Percentiles rank a stretch among this genome's conserved stretches.
Conservation (phyloP, 352 stramenopile genomes). For the Phytophthora syringae region DNA sequence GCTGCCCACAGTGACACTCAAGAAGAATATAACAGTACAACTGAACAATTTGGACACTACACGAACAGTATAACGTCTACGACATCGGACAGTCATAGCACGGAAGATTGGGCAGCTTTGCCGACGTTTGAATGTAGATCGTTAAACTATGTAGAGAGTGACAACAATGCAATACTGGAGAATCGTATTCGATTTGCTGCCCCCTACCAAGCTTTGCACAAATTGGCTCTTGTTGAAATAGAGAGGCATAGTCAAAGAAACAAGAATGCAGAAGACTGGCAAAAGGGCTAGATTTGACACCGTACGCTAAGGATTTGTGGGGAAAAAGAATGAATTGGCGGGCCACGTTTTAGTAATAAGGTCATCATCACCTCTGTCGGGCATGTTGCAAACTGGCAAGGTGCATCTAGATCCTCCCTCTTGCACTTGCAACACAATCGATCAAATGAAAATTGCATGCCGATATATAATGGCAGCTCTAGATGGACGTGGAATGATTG, state of each 20-base stretch:
- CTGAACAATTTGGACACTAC: neutral
- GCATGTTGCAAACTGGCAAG: neutral
- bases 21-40: no score
- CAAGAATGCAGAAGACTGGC: neutral
- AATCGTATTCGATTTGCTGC: neutral
- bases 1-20: no score
- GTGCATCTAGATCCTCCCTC: neutral
- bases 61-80: neutral
- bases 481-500: neutral
- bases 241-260: neutral
- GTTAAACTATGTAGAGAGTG: neutral
- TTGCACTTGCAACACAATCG: neutral
- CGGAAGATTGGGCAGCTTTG: neutral
- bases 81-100: neutral
- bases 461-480: neutral
- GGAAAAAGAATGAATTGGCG: neutral
- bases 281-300: neutral
- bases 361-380: neutral
- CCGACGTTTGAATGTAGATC: neutral
- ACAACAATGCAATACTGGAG: neutral
- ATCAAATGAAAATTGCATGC: slow-evolving; percentile 1
- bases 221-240: neutral
- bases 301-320: neutral
- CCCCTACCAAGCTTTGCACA: neutral
- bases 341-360: neutral